A percentile compares a stretch with the other conserved stretches of the same genome.
Evolutionary conservation across 2,329 filamentous ascomycete species (phyloP).

Genomic region (Colletotrichum sp.): DNA sequence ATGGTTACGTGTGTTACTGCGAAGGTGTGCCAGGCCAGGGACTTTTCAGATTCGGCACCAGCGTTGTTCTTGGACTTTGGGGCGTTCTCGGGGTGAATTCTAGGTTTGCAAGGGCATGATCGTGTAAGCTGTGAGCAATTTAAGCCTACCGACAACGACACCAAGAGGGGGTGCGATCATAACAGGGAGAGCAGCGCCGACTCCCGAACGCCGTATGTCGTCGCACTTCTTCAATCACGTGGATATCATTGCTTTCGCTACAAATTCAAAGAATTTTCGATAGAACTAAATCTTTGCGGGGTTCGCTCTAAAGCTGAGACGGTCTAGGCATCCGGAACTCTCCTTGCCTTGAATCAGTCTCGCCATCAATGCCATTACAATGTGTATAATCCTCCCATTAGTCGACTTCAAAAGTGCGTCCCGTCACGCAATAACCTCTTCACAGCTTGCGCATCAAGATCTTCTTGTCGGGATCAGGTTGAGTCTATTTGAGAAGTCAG

Average conservation of each 20-base stretch:
- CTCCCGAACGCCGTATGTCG: not conserved
- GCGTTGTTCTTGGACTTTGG: slow-evolving; percentile 18
- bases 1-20: slow-evolving; percentile 27
- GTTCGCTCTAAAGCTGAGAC: not conserved
- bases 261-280: not conserved
- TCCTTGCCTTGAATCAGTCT: not conserved
- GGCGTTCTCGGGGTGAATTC: slow-evolving; percentile 23
- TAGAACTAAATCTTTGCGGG: not conserved
- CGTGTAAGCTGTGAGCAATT: not conserved
- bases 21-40: slow-evolving; percentile 23
- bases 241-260: not conserved
- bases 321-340: not conserved
- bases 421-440: not conserved
- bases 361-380: not conserved
- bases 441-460: slow-evolving; percentile 3
- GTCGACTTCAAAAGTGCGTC: not conserved
- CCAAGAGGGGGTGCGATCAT: not conserved
- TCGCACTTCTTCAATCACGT: not conserved
- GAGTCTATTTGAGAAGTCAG: not conserved
- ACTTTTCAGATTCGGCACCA: slow-evolving; percentile 15
- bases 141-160: not conserved
- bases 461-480: slow-evolving; percentile 7
- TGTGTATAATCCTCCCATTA: not conserved
- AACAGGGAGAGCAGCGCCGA: not conserved
- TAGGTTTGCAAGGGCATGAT: not conserved